Evolutionary conservation across 2,329 filamentous ascomycete species (phyloP).

Genomic region (Coleophoma crateriformis): DNA sequence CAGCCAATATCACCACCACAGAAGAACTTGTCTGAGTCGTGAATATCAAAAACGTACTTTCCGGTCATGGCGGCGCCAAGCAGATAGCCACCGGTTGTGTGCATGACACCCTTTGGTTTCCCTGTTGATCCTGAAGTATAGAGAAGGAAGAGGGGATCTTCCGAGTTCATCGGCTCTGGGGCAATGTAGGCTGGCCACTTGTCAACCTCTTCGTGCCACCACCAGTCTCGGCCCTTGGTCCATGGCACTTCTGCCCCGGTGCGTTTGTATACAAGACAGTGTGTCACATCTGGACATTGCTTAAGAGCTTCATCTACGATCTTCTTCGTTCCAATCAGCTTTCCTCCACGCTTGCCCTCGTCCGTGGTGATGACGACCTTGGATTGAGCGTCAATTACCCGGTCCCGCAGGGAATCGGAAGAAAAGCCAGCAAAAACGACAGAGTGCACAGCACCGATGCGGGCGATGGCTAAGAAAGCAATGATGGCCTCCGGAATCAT

Average conservation of each 20-base stretch:
- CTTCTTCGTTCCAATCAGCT: slow-evolving; percentile 96
- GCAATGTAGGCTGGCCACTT: slow-evolving; percentile 93
- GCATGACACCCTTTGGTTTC: slow-evolving; percentile 98
- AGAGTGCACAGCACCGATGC: slow-evolving; percentile 94
- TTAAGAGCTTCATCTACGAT: slow-evolving; percentile 97
- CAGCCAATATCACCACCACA: slow-evolving; percentile 97
- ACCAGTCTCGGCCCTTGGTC: slow-evolving; percentile 83
- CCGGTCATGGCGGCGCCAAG: slow-evolving; percentile 87
- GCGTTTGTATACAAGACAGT: slow-evolving; percentile 89
- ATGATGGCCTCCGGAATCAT: slow-evolving; percentile 98
- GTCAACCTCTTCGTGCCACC: slow-evolving; percentile 98
- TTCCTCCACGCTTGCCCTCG: slow-evolving; percentile 96
- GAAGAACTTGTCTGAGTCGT: slow-evolving; percentile 90
- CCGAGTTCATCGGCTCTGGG: slow-evolving; percentile 83
- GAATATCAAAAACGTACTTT: slow-evolving; percentile 99
- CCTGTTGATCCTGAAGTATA: slow-evolving; percentile 98
- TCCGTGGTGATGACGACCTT: slow-evolving; percentile 96
- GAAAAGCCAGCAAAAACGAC: slow-evolving; percentile 98
- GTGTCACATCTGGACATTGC: slow-evolving; percentile 83
- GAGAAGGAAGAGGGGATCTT: slow-evolving; percentile 94
- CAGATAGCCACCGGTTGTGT: slow-evolving; percentile 94
- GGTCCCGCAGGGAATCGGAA: slow-evolving; percentile 89
- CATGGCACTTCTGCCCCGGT: slow-evolving; percentile 90
- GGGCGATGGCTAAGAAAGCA: slow-evolving; percentile 82
- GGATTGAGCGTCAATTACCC: slow-evolving; percentile 83